Base-by-base conservation (phyloP, 75 land plant genomes). In the Picea sitchensis region DNA sequence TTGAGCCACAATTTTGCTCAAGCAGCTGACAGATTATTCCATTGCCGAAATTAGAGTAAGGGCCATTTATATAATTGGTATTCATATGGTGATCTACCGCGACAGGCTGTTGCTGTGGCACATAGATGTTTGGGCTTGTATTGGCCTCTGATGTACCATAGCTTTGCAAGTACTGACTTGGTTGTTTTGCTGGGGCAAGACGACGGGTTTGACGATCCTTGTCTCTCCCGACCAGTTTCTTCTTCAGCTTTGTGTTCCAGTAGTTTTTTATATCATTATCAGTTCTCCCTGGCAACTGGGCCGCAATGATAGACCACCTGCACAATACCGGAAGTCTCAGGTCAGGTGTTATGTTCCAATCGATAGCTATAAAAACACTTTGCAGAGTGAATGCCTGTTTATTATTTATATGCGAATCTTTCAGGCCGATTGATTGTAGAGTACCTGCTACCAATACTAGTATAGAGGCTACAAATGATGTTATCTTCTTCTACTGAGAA, bases 401-500 rank as follows among this genome's bases (percentile, higher is more conserved):
- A 15, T 60, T 4, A 15, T 60, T 60, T 60, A 20, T 13, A 13
- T 60, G n/a, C 17, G n/a, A 20, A 60, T 0, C 5, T 18, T 3
- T 60, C 17, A 20, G 4, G 4, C n/a, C 3, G n/a, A 15, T 60
- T 60, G 31, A 36, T 31, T 32, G 13, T 15, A n/a, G 30, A 3
- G 21, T 63, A 89, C 93, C 93, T 89, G 88, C 87, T 91, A 14
- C 93, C 91, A 81, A 89, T 87, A 67, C 81, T 83, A 0, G 80
- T 87, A 61, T 89, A 90, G 77, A 91, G 89, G 73, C 76, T 84
- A 69, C 86, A 83, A 17, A 91, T 91, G 81, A 87, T 81, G 59
- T 82, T 86, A 74, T 87, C 89, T 65, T 91, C 93, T 78, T 89
- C 91, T 36, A 84, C 84, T 38, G 91, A 84, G 82, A 91, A 91